Base-by-base conservation (phyloP, 768 basidiomycete species). In the Chiua virens region DNA sequence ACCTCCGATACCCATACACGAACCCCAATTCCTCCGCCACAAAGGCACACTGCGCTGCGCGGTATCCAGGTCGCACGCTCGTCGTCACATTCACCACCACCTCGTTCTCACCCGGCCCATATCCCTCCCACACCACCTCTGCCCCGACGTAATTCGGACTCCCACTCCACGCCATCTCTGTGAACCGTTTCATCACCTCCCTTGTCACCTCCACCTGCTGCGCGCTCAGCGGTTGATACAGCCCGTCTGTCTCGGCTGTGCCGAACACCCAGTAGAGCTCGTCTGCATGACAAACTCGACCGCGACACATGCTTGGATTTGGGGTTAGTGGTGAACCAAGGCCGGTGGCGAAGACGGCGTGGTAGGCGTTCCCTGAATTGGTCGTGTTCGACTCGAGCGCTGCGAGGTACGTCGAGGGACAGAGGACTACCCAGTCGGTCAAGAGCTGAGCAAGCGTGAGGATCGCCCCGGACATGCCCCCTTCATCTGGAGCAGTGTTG, bases 261-360 rank as follows among this genome's bases (percentile, higher is more conserved):
- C 53, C 56, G 22, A 64, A 64, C 2, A 53, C 36, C 47, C 32
- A 64, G 32, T 55, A 61, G 6, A 63, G 53, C 14, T 63, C 56
- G 27, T 63, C 62, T 0, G 56, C 49, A 5, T 58, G 62, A 22
- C 62, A 60, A 7, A 55, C 58, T 2, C 30, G 61, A n/a, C 51
- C 51, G 0, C 15, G 45, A 39, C 60, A 63, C 21, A 49, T 56
- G 4, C 0, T 3, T 3, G 49, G 58, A 21, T 51, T 63, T 1
- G 53, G 45, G 6, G 47, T 63, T 32, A 63, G 45, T 8, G 60
- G 54, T 3, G 39, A 48, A 3, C 48, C 53, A 8, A 55, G 49
- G 11, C 56, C 49, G 4, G 41, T 35, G 5, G 42, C 42, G n/a
- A 61, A 61, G 17, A 47, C 3, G n/a, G 35, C 50, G 15, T 57